Base-by-base conservation (phyloP, 495 filamentous ascomycete species). In the Tricharina praecox region DNA sequence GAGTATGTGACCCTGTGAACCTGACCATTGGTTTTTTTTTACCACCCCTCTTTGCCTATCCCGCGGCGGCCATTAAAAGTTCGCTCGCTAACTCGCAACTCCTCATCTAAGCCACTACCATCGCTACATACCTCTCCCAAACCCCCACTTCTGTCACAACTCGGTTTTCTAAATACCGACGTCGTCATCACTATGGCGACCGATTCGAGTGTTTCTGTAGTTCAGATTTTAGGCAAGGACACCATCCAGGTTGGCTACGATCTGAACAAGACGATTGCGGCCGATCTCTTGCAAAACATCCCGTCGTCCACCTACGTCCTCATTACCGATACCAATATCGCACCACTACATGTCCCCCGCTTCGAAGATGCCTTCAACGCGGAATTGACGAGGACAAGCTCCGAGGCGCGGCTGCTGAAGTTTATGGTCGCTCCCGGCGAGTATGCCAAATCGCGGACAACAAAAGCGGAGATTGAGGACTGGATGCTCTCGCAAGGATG, bases 401-500 rank as follows among this genome's bases (percentile, higher is more conserved):
- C 66, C 16, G 64, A 73, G 33, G 74, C 79, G 23, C 77, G 85
- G 42, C 76, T 97, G 16, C 75, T 97, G 42, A 80, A 79, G 42
- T 88, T 92, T 66, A 68, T 81, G 62, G 83, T 92, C 49, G 75
- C 85, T 3, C 90, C 90, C 0, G 90, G 92, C 35, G 90, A 97
- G 64, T 81, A 76, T 60, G 93, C 85, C 42, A 97, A 97, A 63
- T 81, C 85, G 33, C 73, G 88, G 53, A 76, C 81, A 59, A 95
- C 88, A 18, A 95, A 95, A 64, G 88, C 80, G 38, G 81, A 86
- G 58, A 84, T 96, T 51, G 87, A 96, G 62, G 87, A 96, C 67
- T 97, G 92, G 92, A 82, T 97, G 81, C 70, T 95, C 40, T 74
- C 78, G 50, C 74, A 95, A 49, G 67, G 78, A 75, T 96, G 86